Base-by-base conservation (phyloP, 805 yeast genomes). In the Saccharomycopsis babjevae region DNA sequence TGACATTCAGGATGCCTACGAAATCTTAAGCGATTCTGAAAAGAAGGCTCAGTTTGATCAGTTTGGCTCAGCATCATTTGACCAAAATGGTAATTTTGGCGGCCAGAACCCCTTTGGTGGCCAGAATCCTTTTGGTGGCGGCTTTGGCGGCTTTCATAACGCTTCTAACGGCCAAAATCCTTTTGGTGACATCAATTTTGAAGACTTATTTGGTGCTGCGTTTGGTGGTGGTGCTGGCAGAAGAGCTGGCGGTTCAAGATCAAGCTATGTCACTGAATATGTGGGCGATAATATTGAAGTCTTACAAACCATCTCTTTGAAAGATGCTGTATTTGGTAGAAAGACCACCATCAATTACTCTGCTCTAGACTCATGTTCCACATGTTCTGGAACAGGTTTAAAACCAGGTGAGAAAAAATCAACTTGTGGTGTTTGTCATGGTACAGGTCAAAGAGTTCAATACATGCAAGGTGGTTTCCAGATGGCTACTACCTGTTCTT, bases 1-100 rank as follows among this genome's bases (percentile, higher is more conserved):
- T 69, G 89, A 88, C 68, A 82, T 94, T 66, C 98, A 93, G 70
- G 94, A 88, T 65, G 96, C 97, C 1, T 94, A 96, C 70, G 99
- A 94, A 73, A 83, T 94, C 42, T 77, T 94, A 69, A 84, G 90
- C 54, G 96, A 91, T 71, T 88, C 89, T 59, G 82, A 82, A 22
- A 93, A 93, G 78, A 83, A 90, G 68, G 82, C 85, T 59, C 97
- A 94, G 70, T 94, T 84, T 68, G 99, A 94, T 70, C 96, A 88
- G 68, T 92, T 81, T 73, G 99, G 99, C 1, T 79, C 97, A 0
- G 80, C 91, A 11, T 96, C 94, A 0, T 90, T 90, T 70, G 89
- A 83, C 65, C 82, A 79, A 7, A 79, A 78, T n/a, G 76, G 69
- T 7, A 73, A 79, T 15, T 79, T 79, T 16, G 75, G 74, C 59